These are phyloP conservation scores for Fraxinus velutina DNA, from an alignment of 305 asterid genomes.

Conservation along the genomic window DNA sequence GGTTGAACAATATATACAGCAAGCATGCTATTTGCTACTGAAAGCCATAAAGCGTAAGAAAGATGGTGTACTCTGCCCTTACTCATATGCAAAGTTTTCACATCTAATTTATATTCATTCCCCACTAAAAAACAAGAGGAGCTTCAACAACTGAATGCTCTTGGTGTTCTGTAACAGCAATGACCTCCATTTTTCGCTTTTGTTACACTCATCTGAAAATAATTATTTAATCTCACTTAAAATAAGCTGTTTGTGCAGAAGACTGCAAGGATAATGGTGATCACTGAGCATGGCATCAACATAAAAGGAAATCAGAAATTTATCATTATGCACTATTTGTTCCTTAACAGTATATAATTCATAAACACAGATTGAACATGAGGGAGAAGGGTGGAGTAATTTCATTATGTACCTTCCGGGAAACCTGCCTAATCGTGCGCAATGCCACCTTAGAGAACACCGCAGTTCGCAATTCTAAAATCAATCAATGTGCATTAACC, in stretches of 20 bases:
- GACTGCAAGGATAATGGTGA: not conserved
- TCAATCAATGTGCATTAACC: conserved; percentile 21
- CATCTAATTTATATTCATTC: not conserved
- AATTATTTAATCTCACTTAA: not conserved
- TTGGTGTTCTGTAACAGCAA: not conserved
- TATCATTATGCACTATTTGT: not conserved
- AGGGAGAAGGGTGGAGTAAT: not conserved
- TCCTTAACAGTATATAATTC: not conserved
- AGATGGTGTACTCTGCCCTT: not conserved
- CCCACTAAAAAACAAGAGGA: not conserved
- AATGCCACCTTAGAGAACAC: conserved; percentile 93
- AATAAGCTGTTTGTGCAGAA: not conserved
- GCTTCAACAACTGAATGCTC: not conserved
- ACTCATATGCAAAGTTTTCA: not conserved
- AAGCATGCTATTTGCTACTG: not conserved
- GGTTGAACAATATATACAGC: not conserved
- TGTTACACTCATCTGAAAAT: not conserved
- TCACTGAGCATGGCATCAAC: not conserved
- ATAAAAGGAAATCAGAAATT: not conserved
- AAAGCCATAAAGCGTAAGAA: not conserved
- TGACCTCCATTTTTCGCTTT: not conserved
- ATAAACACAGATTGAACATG: conserved; percentile 1
- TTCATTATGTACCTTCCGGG: conserved; percentile 58
- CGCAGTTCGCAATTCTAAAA: conserved; percentile 85
- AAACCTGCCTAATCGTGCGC: conserved; percentile 88